Conservation (phyloP, 2,329 filamentous ascomycete genomes). For the Calonectria naviculata region DNA sequence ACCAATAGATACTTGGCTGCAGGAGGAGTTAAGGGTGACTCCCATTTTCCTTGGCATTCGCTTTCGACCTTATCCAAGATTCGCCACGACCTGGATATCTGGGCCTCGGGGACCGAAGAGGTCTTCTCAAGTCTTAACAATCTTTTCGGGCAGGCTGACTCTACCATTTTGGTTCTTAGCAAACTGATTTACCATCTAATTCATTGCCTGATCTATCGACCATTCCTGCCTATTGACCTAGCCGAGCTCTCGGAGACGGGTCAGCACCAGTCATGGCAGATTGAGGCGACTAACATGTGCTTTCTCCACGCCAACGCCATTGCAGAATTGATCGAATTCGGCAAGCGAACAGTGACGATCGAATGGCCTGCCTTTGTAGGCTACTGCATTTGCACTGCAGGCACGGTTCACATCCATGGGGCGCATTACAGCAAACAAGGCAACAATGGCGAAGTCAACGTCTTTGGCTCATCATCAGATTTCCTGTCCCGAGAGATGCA, state of each 20-base stretch:
- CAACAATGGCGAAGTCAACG: conserved; percentile 63
- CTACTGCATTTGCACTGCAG: conserved; percentile 88
- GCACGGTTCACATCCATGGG: conserved; percentile 89
- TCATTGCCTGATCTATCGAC: conserved; percentile 87
- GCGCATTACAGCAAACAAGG: conserved; percentile 76
- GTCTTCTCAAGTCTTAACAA: conserved; percentile 81
- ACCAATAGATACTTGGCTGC: conserved; percentile 87
- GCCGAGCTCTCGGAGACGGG: conserved; percentile 82
- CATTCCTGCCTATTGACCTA: conserved; percentile 87
- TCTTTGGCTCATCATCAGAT: conserved; percentile 73
- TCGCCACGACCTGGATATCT: conserved; percentile 84
- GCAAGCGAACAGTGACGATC: conserved; percentile 77
- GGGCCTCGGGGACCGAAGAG: conserved; percentile 84
- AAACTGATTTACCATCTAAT: conserved; percentile 90
- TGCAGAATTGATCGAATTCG: conserved; percentile 83
- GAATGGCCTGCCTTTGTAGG: conserved; percentile 91
- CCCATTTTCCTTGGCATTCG: conserved; percentile 91
- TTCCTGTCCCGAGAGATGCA: conserved; percentile 84
- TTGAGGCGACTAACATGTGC: conserved; percentile 89
- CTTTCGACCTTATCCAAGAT: conserved; percentile 89
- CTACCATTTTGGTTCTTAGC: conserved; percentile 82
- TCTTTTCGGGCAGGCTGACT: conserved; percentile 82
- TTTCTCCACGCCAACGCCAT: conserved; percentile 90
- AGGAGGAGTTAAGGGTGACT: conserved; percentile 88
- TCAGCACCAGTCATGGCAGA: conserved; percentile 93